Conservation (phyloP, 805 yeast species). For the Maudiozyma turicensis region DNA sequence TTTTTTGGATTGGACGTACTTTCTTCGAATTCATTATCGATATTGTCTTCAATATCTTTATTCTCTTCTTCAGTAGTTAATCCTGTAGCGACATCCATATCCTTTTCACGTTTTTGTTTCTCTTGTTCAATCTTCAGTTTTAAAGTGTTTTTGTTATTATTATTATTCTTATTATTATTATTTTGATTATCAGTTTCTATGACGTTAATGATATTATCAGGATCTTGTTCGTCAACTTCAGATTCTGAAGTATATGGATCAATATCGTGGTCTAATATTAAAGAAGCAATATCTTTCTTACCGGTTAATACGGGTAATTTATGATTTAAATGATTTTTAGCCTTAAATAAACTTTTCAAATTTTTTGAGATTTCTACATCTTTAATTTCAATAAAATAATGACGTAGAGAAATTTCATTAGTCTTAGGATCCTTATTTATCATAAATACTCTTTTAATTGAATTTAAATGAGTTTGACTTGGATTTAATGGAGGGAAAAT, state of each 20-base stretch:
- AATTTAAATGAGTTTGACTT: constrained; percentile 58
- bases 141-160: constrained; percentile 13
- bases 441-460: constrained; percentile 79
- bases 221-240: constrained; percentile 93
- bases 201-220: constrained; percentile 70
- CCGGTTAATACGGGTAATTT: constrained; percentile 59
- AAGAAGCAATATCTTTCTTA: constrained; percentile 70
- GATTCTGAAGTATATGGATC: constrained; percentile 80
- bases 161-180: constrained; percentile 17
- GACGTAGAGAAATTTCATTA: constrained; percentile 75
- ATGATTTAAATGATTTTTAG: constrained; percentile 51
- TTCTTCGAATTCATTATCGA: constrained; percentile 9
- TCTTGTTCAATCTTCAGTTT: constrained; percentile 14
- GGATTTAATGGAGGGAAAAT: constrained; percentile 94
- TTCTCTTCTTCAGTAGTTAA: constrained; percentile 14
- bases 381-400: constrained; percentile 79
- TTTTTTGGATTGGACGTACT: constrained; percentile 33
- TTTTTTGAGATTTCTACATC: constrained; percentile 68
- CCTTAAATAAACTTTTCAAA: constrained; percentile 58
- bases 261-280: constrained; percentile 70
- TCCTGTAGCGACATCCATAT: constrained; percentile 5
- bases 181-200: constrained; percentile 23
- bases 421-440: constrained; percentile 62
- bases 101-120: constrained; percentile 4
- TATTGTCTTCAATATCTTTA: constrained; percentile 12